Conservation (phyloP, 2,329 filamentous ascomycete species). For the Colletotrichum kahawae region DNA sequence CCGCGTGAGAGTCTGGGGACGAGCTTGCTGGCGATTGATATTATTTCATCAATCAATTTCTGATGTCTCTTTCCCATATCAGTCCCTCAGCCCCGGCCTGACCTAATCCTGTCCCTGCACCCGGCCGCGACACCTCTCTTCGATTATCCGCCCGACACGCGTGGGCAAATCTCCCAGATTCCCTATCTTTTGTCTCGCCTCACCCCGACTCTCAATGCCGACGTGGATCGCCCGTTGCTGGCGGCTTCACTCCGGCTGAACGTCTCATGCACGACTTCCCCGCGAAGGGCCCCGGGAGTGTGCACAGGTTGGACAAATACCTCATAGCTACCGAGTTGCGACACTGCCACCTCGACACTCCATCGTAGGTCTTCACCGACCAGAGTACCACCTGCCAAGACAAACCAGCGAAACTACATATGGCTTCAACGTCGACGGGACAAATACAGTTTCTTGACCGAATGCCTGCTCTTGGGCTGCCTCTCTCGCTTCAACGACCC, state of each 20-base stretch:
- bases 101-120: not conserved
- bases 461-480: not conserved
- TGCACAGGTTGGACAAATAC: not conserved
- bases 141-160: not conserved
- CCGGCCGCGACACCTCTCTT: not conserved
- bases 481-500: not conserved
- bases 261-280: not conserved
- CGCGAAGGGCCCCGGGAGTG: not conserved
- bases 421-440: not conserved
- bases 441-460: not conserved
- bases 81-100: not conserved
- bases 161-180: not conserved
- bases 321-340: not conserved
- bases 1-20: not conserved
- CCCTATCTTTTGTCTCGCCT: not conserved
- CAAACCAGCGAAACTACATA: constrained; percentile 10
- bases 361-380: not conserved
- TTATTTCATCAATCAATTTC: not conserved
- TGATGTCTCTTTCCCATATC: not conserved
- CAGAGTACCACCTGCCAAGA: constrained; percentile 7
- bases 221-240: not conserved
- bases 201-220: not conserved
- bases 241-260: not conserved
- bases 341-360: constrained; percentile 3
- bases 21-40: not conserved